Evolutionary conservation across 164 flowering plant genomes (phyloP).

Genomic region (Nelumbo lutea): DNA sequence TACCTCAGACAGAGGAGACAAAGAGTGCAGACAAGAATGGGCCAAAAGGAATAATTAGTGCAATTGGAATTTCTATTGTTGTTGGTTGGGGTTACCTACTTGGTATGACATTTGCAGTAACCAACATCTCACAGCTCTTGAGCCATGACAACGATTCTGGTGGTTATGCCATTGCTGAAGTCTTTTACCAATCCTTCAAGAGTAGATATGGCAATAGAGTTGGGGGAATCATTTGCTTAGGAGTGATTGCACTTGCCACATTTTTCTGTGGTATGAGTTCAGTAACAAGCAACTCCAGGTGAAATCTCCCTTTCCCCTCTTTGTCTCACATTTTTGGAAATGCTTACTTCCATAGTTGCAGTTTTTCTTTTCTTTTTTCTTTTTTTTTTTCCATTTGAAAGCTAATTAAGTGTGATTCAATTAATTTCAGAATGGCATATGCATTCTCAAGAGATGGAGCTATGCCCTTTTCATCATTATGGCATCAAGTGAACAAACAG

Average conservation of each 20-base stretch:
- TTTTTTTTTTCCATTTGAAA: neutral
- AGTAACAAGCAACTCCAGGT: conserved; percentile 79
- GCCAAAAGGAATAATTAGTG: conserved; percentile 87
- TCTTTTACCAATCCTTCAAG: conserved; percentile 78
- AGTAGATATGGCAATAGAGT: conserved; percentile 79
- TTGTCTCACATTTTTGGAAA: conserved; percentile 1
- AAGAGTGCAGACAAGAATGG: conserved; percentile 85
- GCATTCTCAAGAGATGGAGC: conserved; percentile 99
- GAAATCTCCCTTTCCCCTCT: neutral
- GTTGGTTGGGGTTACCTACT: conserved; percentile 83
- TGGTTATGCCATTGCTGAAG: conserved; percentile 91
- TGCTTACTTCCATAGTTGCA: neutral
- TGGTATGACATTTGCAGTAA: conserved; percentile 77
- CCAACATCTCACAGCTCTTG: conserved; percentile 65
- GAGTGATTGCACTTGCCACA: conserved; percentile 77
- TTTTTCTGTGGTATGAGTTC: conserved; percentile 86
- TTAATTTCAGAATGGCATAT: conserved; percentile 72
- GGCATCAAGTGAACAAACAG: conserved; percentile 89
- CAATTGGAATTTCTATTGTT: conserved; percentile 79
- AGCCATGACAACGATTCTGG: conserved; percentile 71
- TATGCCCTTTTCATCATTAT: conserved; percentile 79
- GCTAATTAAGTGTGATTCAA: neutral
- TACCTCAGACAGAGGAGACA: conserved; percentile 86
- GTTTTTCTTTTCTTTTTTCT: neutral
- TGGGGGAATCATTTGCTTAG: conserved; percentile 88